Conservation (phyloP, 208 protist genomes). For the Leptomonas pyrrhocoris region DNA sequence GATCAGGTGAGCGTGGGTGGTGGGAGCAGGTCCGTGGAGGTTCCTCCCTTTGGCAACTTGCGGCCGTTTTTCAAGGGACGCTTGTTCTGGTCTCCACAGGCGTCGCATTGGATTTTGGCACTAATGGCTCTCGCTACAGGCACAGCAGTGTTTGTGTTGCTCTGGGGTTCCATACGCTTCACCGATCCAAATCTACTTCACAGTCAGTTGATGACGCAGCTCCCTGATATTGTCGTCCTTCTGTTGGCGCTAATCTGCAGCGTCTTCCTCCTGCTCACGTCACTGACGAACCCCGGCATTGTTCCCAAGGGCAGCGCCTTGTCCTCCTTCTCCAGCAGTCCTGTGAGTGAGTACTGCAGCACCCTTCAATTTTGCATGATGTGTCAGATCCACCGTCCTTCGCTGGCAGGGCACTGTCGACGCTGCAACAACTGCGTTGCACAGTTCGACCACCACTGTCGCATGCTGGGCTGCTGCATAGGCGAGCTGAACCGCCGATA, state of each 20-base stretch:
- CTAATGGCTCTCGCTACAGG: conserved; percentile 17
- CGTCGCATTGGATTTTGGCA: conserved; percentile 32
- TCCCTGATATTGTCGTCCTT: conserved; percentile 24
- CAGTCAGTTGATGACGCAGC: conserved; percentile 28
- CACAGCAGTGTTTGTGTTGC: conserved; percentile 23
- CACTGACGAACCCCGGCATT: conserved; percentile 35
- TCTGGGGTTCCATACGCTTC: conserved; percentile 39
- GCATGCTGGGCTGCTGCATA: conserved; percentile 37
- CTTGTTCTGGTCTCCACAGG: conserved; percentile 35
- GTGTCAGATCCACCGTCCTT: conserved; percentile 36
- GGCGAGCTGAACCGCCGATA: conserved; percentile 36
- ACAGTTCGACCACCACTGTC: conserved; percentile 36
- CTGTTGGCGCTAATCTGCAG: conserved; percentile 13
- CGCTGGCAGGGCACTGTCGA: conserved; percentile 30
- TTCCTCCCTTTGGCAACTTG: conserved; percentile 29
- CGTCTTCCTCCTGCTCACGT: conserved; percentile 24
- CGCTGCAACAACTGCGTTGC: conserved; percentile 41
- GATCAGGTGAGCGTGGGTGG: conserved; percentile 16
- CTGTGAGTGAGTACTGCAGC: conserved; percentile 29
- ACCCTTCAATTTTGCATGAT: conserved; percentile 33
- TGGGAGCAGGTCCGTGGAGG: conserved; percentile 14
- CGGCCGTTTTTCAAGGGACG: conserved; percentile 22
- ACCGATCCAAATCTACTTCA: conserved; percentile 19
- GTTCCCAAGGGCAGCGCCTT: conserved; percentile 23
- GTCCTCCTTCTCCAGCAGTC: conserved; percentile 12